Conservation (phyloP, 2,329 filamentous ascomycete species). For the Daldinia sp. region DNA sequence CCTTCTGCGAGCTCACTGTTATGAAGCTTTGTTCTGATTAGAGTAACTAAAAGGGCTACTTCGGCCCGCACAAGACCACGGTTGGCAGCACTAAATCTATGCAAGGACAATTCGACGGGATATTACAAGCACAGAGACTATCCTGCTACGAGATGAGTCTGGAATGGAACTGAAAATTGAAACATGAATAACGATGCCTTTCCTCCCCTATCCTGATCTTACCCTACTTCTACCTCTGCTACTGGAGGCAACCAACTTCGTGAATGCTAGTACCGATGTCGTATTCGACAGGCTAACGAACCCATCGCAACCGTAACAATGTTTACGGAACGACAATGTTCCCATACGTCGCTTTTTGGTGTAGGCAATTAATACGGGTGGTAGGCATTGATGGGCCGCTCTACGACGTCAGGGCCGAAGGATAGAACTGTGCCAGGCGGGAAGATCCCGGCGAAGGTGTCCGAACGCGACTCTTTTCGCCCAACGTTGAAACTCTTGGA, state of each 20-base stretch:
- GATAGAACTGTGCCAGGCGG: slow-evolving; percentile 11
- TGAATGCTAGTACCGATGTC: background rate
- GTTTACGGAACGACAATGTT: background rate
- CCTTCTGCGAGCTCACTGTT: background rate
- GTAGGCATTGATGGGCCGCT: background rate
- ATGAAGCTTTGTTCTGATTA: background rate
- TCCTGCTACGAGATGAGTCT: background rate
- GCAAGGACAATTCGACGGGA: background rate
- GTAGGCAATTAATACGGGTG: background rate
- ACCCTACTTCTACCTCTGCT: background rate
- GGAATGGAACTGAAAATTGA: background rate
- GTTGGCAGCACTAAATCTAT: background rate
- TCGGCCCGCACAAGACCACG: background rate
- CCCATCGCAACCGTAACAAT: background rate
- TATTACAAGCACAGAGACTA: background rate
- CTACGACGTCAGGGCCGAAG: slow-evolving; percentile 18
- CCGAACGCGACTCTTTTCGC: slow-evolving; percentile 27
- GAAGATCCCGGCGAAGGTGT: slow-evolving; percentile 32
- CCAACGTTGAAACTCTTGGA: slow-evolving; percentile 56
- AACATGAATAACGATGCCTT: background rate
- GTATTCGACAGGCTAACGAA: background rate
- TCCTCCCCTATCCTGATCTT: background rate
- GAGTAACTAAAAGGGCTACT: background rate
- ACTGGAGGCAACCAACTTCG: background rate
- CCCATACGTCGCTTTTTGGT: background rate